Conservation (phyloP, 1,284 basidiomycete genomes). For the Tylopilus sp. region DNA sequence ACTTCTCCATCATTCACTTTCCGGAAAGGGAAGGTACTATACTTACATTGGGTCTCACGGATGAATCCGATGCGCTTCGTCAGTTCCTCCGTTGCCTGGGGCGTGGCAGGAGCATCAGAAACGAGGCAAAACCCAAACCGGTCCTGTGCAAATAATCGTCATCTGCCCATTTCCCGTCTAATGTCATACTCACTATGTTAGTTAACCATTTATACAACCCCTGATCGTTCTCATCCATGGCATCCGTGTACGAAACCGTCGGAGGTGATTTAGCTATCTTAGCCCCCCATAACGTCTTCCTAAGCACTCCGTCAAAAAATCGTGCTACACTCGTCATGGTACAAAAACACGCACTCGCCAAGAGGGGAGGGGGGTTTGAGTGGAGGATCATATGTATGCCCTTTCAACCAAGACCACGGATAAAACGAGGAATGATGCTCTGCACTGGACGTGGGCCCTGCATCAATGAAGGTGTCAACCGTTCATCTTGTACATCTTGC, state of each 20-base stretch:
- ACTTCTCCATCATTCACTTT: conserved; percentile 1
- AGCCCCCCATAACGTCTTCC: conserved; percentile 79
- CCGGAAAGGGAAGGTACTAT: neutral
- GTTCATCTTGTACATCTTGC: neutral
- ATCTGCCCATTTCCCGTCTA: neutral
- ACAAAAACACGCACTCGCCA: conserved; percentile 40
- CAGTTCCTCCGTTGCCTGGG: conserved; percentile 83
- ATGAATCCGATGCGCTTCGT: conserved; percentile 82
- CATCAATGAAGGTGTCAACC: conserved; percentile 8
- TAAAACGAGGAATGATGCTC: conserved; percentile 70
- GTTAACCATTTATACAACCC: conserved; percentile 81
- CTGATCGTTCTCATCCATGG: conserved; percentile 62
- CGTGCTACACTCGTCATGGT: neutral
- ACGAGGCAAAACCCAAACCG: conserved; percentile 90
- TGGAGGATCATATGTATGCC: conserved; percentile 73
- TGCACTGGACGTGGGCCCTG: conserved; percentile 56
- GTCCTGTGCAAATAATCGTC: conserved; percentile 46
- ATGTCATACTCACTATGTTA: conserved; percentile 61
- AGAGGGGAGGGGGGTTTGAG: conserved; percentile 27
- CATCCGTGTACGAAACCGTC: conserved; percentile 69
- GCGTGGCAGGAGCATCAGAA: conserved; percentile 73
- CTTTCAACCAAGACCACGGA: conserved; percentile 82
- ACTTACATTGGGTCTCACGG: conserved; percentile 85
- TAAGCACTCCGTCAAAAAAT: conserved; percentile 28
- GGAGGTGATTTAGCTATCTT: conserved; percentile 77